phyloP scores from a whole-genome alignment of 345 rosid genomes.

The Rhizophora mangle region DNA sequence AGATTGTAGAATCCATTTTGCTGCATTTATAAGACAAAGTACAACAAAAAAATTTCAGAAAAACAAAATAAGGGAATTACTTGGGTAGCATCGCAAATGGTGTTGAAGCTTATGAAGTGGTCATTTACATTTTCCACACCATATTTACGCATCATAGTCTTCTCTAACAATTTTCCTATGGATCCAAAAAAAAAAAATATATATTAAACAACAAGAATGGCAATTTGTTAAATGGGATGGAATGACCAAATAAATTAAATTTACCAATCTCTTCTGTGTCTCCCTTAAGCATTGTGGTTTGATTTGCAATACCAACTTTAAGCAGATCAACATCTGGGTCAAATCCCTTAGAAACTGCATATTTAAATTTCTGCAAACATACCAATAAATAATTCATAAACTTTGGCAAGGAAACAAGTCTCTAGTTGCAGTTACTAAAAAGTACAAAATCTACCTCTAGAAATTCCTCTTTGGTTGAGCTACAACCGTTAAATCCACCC shows the following conservation, averaged over 20 bases:
- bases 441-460: conserved; percentile 51
- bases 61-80: conserved; percentile 35
- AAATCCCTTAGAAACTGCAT: conserved; percentile 74
- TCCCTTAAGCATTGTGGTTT: conserved; percentile 97
- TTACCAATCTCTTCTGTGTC: conserved; percentile 97
- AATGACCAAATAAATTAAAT: conserved; percentile 16
- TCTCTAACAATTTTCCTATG: conserved; percentile 77
- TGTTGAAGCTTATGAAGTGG: conserved; percentile 95
- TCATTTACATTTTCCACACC: conserved; percentile 78
- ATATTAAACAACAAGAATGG: conserved; percentile 2
- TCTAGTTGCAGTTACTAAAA: not conserved
- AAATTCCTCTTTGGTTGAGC: conserved; percentile 88
- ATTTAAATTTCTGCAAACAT: conserved; percentile 73
- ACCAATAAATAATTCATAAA: conserved; percentile 17
- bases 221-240: not conserved
- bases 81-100: conserved; percentile 97
- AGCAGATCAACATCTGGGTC: conserved; percentile 80
- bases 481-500: conserved; percentile 74
- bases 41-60: not conserved
- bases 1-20: too few relatives aligned
- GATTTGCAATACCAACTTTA: conserved; percentile 91
- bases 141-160: conserved; percentile 79
- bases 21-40: not conserved
- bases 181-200: not conserved
- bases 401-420: conserved; percentile 4